phyloP scores from a whole-genome alignment of 2,329 filamentous ascomycete genomes.

The Fusarium sp. region DNA sequence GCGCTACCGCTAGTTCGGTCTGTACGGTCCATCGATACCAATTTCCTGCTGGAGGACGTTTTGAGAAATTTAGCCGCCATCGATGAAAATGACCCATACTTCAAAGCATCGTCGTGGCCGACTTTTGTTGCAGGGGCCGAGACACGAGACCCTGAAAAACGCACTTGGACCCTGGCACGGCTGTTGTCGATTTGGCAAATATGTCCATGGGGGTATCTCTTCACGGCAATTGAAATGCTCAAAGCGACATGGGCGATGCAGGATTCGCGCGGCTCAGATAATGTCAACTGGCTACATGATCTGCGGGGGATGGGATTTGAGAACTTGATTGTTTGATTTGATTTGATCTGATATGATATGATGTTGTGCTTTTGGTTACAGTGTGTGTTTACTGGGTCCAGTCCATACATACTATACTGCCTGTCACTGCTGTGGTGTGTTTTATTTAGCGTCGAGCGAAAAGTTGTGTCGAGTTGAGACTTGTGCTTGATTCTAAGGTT shows the following conservation, averaged over 20 bases:
- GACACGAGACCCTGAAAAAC: slow-evolving; percentile 54
- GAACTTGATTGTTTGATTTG: slow-evolving; percentile 54
- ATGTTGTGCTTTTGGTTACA: slow-evolving; percentile 3
- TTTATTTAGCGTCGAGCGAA: slow-evolving; percentile 20
- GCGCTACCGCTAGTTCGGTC: slow-evolving; percentile 50
- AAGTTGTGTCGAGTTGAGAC: slow-evolving; percentile 23
- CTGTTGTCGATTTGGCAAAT: slow-evolving; percentile 54
- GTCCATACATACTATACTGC: slow-evolving; percentile 9
- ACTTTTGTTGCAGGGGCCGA: slow-evolving; percentile 66
- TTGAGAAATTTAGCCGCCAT: slow-evolving; percentile 60
- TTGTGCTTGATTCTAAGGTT: slow-evolving; percentile 18
- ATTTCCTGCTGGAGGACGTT: slow-evolving; percentile 58
- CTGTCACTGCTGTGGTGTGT: slow-evolving; percentile 2
- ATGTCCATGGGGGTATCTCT: slow-evolving; percentile 61
- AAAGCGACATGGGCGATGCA: slow-evolving; percentile 57
- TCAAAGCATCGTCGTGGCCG: slow-evolving; percentile 68
- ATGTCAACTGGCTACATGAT: slow-evolving; percentile 53
- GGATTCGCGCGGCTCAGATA: slow-evolving; percentile 42
- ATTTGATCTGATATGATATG: background rate
- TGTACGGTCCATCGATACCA: slow-evolving; percentile 50
- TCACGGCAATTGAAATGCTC: slow-evolving; percentile 58
- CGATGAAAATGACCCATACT: slow-evolving; percentile 58
- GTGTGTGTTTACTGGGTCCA: slow-evolving; percentile 8
- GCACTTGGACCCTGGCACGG: slow-evolving; percentile 61
- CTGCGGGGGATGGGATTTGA: slow-evolving; percentile 55